Conservation (phyloP, 2,329 filamentous ascomycete genomes). For the Huntiella abstrusa region DNA sequence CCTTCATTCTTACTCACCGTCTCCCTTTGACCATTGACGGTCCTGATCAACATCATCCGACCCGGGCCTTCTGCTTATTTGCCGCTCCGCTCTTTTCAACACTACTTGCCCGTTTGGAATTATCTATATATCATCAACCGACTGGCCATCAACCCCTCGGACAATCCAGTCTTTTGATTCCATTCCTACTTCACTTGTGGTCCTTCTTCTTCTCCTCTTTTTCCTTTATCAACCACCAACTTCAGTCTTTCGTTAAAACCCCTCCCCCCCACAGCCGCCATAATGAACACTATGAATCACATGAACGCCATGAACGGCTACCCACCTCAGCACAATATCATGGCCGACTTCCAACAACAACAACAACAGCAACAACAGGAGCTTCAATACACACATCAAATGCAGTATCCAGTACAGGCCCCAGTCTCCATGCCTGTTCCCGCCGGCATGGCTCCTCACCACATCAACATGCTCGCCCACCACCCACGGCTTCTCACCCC, state of each 20-base stretch:
- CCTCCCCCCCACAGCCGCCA: background rate
- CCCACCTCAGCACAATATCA: background rate
- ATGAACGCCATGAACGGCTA: background rate
- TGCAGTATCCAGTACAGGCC: background rate
- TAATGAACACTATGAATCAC: background rate
- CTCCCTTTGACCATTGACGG: background rate
- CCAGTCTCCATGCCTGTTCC: too few species aligned
- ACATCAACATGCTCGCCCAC: conserved; percentile 2
- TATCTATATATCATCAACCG: conserved; percentile 4
- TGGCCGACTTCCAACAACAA: background rate
- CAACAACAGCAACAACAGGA: background rate
- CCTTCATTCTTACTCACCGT: conserved; percentile 9
- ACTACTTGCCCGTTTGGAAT: background rate
- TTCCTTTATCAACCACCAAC: too few species aligned
- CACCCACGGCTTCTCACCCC: background rate
- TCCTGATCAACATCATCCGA: background rate
- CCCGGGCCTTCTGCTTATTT: background rate
- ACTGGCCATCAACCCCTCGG: background rate
- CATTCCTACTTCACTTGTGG: background rate
- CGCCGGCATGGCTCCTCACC: background rate
- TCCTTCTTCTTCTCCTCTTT: background rate
- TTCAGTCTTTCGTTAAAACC: background rate
- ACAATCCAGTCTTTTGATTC: conserved; percentile 4
- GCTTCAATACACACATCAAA: background rate
- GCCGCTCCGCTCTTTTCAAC: conserved; percentile 1